Percentiles rank a stretch among this genome's conserved stretches.
phyloP scores from a whole-genome alignment of 176 grass and related monocot genomes.

The Raddia guianensis region DNA sequence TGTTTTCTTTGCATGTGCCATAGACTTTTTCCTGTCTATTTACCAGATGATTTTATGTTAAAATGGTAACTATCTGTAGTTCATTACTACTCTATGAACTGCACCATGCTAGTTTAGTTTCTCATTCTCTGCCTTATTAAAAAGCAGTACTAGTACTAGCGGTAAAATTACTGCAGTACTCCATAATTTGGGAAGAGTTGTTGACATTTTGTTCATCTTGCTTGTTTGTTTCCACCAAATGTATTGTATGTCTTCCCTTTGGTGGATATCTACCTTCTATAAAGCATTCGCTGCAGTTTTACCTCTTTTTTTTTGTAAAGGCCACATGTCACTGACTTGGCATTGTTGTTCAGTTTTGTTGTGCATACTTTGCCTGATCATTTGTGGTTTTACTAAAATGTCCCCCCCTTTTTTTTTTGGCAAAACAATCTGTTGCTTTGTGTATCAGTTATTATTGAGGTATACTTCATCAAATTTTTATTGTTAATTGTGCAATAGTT shows the following conservation, averaged over 20 bases:
- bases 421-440: conserved; percentile 17
- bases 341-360: conserved; percentile 22
- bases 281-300: neutral
- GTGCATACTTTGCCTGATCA: conserved; percentile 26
- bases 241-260: neutral
- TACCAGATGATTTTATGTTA: conserved; percentile 6
- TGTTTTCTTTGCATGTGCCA: neutral
- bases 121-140: neutral
- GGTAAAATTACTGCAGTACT: neutral
- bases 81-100: neutral
- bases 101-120: neutral
- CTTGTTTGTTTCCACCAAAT: conserved; percentile 25
- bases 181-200: conserved; percentile 1
- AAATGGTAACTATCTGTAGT: neutral
- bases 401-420: neutral
- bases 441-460: conserved; percentile 26
- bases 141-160: neutral
- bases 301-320: neutral
- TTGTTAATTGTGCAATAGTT: neutral
- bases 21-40: conserved; percentile 14
- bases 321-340: neutral
- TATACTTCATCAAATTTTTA: conserved; percentile 4
- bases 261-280: conserved; percentile 7
- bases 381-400: conserved; percentile 30
- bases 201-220: neutral